Base-by-base conservation (phyloP, 1,139 yeast species). In the Diutina siamensis region DNA sequence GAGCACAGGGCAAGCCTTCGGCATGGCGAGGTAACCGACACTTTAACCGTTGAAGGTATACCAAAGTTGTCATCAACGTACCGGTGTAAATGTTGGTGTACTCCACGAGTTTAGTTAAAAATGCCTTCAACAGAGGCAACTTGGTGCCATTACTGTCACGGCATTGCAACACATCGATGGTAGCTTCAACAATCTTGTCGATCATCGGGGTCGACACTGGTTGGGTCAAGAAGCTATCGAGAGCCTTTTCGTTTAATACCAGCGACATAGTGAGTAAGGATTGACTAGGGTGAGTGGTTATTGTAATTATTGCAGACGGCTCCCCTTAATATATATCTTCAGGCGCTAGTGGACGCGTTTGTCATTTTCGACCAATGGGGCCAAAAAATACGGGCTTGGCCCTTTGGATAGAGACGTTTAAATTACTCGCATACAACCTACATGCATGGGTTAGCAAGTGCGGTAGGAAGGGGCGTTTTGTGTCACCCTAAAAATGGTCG, bases 21-120 rank as follows among this genome's bases (percentile, higher is more conserved):
- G 89, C 85, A 52, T 80, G 82, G 49, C 68, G 66, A 41, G 92
- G 89, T 48, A 83, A 67, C 54, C 72, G 78, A 46, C 68, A 52
- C 59, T 76, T 74, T 53, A 83, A 66, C 54, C 78, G 70, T 54
- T 80, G 74, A 60, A 83, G 68, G 58, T 80, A 82, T 36, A 82
- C 80, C 51, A 79, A 71, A 2, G 89, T 80, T 18, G 87, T 74
- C 76, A 83, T 73, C 53, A 83, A 68, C 12, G 89, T 83, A 22
- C 88, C 87, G 8, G 88, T 80, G 62, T 82, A 80, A 20, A 83
- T 86, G 56, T 82, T 80, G 36, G 89, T 80, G 63, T 80, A 75
- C 56, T 82, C 72, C 44, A 83, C 86, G 57, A 83, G 65, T 56
- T 72, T 78, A 49, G 83, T 74, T 56, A 83, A 78, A 62, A 83